phyloP scores from a whole-genome alignment of 257 asterid species.

The Mitragyna speciosa region DNA sequence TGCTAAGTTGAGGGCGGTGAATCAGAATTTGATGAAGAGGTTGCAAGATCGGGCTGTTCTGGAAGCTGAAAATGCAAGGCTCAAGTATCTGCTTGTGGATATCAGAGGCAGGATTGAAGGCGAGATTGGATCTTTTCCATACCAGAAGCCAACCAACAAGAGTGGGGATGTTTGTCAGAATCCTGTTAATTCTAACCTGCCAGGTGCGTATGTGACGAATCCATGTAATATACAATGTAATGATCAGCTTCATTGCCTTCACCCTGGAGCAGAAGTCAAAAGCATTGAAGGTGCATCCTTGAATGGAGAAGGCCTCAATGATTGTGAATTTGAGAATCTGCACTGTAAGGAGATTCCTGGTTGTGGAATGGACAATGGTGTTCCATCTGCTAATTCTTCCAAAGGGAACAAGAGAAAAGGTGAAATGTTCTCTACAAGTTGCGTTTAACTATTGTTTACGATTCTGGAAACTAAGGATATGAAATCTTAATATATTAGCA shows the following conservation, averaged over 20 bases:
- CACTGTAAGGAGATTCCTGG: constrained; percentile 55
- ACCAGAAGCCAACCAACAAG: constrained; percentile 73
- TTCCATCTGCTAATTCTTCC: constrained; percentile 32
- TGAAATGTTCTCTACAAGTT: constrained; percentile 21
- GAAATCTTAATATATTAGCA: not conserved
- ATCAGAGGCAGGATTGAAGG: constrained; percentile 96
- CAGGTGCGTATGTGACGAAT: constrained; percentile 66
- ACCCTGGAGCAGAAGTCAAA: constrained; percentile 59
- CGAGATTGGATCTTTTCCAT: constrained; percentile 93
- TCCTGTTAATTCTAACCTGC: constrained; percentile 44
- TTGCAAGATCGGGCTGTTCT: constrained; percentile 77
- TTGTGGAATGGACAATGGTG: constrained; percentile 42
- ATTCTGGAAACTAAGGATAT: not conserved
- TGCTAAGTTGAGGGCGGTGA: constrained; percentile 64
- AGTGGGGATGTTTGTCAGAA: constrained; percentile 44
- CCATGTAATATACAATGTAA: constrained; percentile 72
- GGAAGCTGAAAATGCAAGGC: constrained; percentile 93
- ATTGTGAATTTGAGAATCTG: constrained; percentile 61
- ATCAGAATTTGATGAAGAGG: constrained; percentile 88
- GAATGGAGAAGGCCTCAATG: constrained; percentile 47
- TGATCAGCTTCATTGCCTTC: constrained; percentile 83
- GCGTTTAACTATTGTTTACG: not conserved
- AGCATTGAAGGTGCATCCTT: constrained; percentile 31
- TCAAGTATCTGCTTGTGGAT: constrained; percentile 93
- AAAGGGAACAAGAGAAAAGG: constrained; percentile 53